Percentiles rank a stretch among this genome's conserved stretches.
These are phyloP conservation scores for Capsicum rhomboideum DNA, from an alignment of 257 asterid genomes.

Conservation along the genomic window DNA sequence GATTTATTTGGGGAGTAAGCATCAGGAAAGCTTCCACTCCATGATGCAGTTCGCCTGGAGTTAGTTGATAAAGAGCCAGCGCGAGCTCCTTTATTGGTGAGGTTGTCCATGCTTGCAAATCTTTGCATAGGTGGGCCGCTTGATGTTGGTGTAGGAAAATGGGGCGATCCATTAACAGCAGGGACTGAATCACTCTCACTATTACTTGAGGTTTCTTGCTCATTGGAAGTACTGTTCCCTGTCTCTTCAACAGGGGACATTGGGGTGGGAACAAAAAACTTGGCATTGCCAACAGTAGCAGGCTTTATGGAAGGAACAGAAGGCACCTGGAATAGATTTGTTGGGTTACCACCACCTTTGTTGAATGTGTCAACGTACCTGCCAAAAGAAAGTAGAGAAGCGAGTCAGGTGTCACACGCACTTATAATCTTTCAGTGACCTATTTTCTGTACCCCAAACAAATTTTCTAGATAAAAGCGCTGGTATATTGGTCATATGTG, in stretches of 20 bases:
- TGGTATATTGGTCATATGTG: not conserved
- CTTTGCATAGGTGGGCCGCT: constrained; percentile 35
- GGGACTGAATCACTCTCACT: constrained; percentile 34
- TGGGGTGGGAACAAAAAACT: constrained; percentile 71
- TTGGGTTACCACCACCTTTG: constrained; percentile 61
- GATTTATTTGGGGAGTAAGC: constrained; percentile 20
- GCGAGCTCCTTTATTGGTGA: constrained; percentile 27
- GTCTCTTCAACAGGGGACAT: constrained; percentile 37
- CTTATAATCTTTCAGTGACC: not conserved
- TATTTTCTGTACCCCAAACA: not conserved
- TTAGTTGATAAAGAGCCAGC: constrained; percentile 25
- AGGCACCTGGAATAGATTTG: constrained; percentile 58
- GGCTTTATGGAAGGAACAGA: constrained; percentile 51
- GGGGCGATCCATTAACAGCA: constrained; percentile 22
- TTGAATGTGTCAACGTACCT: constrained; percentile 43
- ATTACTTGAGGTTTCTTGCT: constrained; percentile 19
- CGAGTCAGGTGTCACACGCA: not conserved
- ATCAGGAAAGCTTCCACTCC: constrained; percentile 74
- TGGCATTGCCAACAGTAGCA: constrained; percentile 38
- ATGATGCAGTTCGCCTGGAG: constrained; percentile 78
- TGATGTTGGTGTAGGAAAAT: constrained; percentile 21
- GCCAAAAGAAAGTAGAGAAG: constrained; percentile 8
- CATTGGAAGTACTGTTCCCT: constrained; percentile 16
- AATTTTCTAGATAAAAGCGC: not conserved
- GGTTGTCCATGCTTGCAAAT: constrained; percentile 64